A percentile compares a stretch with the other conserved stretches of the same genome.
Evolutionary conservation across 805 yeast species (phyloP).

Genomic region (Metschnikowia koreensis): DNA sequence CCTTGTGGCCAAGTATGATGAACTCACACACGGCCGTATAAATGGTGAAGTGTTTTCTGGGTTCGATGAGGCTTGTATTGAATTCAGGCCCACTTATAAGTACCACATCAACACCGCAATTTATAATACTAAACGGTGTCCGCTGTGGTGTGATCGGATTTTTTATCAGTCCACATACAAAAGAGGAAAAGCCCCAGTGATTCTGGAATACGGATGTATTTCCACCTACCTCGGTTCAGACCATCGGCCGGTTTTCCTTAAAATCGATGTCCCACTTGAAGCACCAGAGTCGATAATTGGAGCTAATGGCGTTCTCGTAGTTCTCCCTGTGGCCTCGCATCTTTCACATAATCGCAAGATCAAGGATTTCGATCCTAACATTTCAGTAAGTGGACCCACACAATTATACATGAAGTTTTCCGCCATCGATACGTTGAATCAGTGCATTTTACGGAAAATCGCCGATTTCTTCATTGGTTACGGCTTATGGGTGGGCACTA

Average conservation of each 20-base stretch:
- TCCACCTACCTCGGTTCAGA: slow-evolving; percentile 57
- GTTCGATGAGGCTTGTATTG: slow-evolving; percentile 62
- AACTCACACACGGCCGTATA: slow-evolving; percentile 42
- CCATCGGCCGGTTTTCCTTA: slow-evolving; percentile 73
- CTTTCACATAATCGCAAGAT: slow-evolving; percentile 6
- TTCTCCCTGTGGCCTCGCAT: slow-evolving; percentile 13
- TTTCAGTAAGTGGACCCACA: slow-evolving; percentile 39
- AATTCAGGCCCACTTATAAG: slow-evolving; percentile 81
- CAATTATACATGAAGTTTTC: slow-evolving; percentile 38
- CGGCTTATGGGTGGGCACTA: slow-evolving; percentile 34
- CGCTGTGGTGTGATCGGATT: slow-evolving; percentile 92
- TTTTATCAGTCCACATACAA: slow-evolving; percentile 50
- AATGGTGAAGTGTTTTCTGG: slow-evolving; percentile 54
- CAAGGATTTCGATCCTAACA: slow-evolving; percentile 9
- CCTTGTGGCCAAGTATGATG: slow-evolving; percentile 44
- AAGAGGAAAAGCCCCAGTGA: slow-evolving; percentile 18
- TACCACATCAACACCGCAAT: slow-evolving; percentile 49
- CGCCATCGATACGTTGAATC: slow-evolving; percentile 28
- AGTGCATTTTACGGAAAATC: slow-evolving; percentile 23
- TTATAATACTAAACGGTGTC: slow-evolving; percentile 59
- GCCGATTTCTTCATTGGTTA: slow-evolving; percentile 35
- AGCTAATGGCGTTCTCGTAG: slow-evolving; percentile 15
- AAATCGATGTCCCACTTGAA: slow-evolving; percentile 45
- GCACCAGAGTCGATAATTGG: slow-evolving; percentile 30
- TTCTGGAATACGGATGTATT: slow-evolving; percentile 50